These are phyloP conservation scores for Acacia concinna DNA, from an alignment of 331 rosid species.

Conservation along the genomic window DNA sequence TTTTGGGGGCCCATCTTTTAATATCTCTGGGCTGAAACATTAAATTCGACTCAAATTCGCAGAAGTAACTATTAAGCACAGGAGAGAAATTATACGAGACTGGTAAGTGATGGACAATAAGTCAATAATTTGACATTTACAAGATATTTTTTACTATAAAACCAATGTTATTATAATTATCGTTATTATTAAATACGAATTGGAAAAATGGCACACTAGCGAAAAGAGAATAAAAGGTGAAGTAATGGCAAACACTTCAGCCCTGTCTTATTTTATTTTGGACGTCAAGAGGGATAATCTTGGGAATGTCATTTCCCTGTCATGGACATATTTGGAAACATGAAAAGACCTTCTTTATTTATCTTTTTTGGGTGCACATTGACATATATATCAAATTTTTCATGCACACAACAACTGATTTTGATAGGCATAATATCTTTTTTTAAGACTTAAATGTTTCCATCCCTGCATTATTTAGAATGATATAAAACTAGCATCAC, in stretches of 20 bases:
- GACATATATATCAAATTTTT: background rate
- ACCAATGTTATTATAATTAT: background rate
- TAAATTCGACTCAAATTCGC: no score
- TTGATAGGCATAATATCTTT: background rate
- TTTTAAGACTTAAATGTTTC: background rate
- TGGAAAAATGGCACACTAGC: no score
- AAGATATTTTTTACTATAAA: background rate
- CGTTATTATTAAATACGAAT: background rate
- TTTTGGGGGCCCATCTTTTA: no score
- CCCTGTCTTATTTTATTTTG: background rate
- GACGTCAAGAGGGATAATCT: background rate
- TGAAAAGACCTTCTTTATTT: background rate
- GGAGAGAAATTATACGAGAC: background rate
- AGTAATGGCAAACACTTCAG: background rate
- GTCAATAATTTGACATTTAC: no score
- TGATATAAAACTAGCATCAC: background rate
- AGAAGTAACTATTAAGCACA: no score
- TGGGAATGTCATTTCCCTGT: background rate
- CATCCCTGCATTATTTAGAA: background rate
- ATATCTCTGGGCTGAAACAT: no score
- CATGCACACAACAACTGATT: background rate
- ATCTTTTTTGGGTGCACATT: background rate
- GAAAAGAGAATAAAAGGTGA: no score
- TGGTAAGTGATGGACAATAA: no score
- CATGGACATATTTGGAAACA: background rate